Base-by-base conservation (phyloP, 2,329 filamentous ascomycete genomes). In the Beauveria sp. region DNA sequence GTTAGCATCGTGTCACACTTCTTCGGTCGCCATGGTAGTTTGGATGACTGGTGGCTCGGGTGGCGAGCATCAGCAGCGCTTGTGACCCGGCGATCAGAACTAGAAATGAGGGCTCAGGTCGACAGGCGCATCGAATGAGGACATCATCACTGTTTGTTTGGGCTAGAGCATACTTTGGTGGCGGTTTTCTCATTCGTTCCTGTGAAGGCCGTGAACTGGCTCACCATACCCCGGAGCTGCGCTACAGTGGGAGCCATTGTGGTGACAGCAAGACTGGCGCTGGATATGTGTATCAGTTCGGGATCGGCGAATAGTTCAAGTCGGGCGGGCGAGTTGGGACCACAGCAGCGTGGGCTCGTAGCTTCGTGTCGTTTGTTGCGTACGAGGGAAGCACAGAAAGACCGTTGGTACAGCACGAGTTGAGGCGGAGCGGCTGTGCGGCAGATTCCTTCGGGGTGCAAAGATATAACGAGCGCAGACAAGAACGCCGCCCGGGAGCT, bases 121-220 rank as follows among this genome's bases (percentile, higher is more conserved):
- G n/a, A 14, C 4, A 26, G 20, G 26, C 20, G 4, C 5, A 10
- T 22, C n/a, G 8, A 48, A 16, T 16, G 7, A 24, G 30, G 5
- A 7, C 41, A 52, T 20, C n/a, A 24, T 12, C 43, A 16, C 9
- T 26, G 18, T 53, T n/a, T 41, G 41, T 40, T 55, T 34, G 43
- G 46, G 26, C 44, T 22, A 53, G 30, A 52, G 76, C 77, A 66
- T 75, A 81, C 79, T 70, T 75, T 73, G 61, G 72, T 70, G 41
- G 79, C 79, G 40, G 70, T 72, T 63, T 76, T 75, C 57, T 79
- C 79, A 18, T 71, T 69, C 18, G 75, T 72, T 40, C 78, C 77
- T 12, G 79, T 81, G 52, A 77, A 66, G 55, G 70, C 64, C 55
- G 76, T 67, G 64, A 82, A 81, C 67, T 79, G 72, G 55, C 68